A percentile compares a stretch with the other conserved stretches of the same genome.
These are phyloP conservation scores for Phaeotremella skinneri DNA, from an alignment of 768 basidiomycete species.

Conservation along the genomic window DNA sequence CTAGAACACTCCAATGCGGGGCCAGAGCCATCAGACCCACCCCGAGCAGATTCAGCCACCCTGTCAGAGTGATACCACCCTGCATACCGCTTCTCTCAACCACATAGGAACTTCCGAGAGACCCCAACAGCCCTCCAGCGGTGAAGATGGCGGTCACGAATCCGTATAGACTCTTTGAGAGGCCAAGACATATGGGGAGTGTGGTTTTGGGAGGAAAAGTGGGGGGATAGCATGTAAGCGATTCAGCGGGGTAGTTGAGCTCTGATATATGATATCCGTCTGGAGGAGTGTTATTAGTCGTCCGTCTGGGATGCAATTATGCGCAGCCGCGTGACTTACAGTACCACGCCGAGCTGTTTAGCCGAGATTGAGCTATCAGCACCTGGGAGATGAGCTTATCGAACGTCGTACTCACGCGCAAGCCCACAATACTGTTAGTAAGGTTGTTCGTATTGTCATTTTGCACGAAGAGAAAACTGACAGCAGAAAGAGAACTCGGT, in stretches of 20 bases:
- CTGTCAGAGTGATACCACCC: constrained; percentile 44
- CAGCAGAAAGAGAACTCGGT: too few relatives aligned
- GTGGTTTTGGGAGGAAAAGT: constrained; percentile 28
- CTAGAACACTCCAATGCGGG: constrained; percentile 41
- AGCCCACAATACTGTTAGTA: constrained; percentile 32
- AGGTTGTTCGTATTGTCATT: background rate
- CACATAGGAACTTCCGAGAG: constrained; percentile 33
- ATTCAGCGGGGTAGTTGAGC: constrained; percentile 79
- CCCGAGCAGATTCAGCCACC: constrained; percentile 43
- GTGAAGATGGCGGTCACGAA: constrained; percentile 82
- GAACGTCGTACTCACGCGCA: constrained; percentile 29
- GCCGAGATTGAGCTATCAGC: constrained; percentile 1
- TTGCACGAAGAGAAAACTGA: too few relatives aligned
- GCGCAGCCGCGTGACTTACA: constrained; percentile 22
- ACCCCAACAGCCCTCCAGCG: constrained; percentile 75
- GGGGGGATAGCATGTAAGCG: constrained; percentile 65
- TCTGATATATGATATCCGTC: constrained; percentile 90
- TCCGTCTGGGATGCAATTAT: background rate
- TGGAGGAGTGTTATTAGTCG: constrained; percentile 8
- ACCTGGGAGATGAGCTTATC: background rate
- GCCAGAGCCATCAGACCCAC: constrained; percentile 41
- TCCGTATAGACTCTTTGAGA: constrained; percentile 75
- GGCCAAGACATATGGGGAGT: constrained; percentile 72
- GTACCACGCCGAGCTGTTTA: constrained; percentile 48
- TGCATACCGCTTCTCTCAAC: constrained; percentile 36